phyloP scores from a whole-genome alignment of 1,139 yeast genomes.

The Yamadazyma mexicana region DNA sequence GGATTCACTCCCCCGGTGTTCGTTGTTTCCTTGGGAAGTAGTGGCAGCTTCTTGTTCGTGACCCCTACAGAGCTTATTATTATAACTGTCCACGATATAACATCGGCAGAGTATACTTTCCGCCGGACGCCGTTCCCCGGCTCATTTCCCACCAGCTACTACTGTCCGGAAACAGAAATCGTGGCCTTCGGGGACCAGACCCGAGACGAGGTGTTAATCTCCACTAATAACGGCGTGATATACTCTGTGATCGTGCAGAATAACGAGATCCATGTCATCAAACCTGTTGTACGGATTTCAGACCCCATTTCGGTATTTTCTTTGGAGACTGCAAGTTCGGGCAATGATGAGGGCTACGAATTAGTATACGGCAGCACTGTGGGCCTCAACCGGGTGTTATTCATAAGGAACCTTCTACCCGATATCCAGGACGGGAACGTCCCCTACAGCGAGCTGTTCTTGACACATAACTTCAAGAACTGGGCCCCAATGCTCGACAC shows the following conservation, averaged over 20 bases:
- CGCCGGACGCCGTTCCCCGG: conserved; percentile 14
- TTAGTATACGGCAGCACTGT: conserved; percentile 34
- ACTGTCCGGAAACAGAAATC: conserved; percentile 25
- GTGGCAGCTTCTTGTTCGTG: conserved; percentile 38
- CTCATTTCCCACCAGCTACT: conserved; percentile 42
- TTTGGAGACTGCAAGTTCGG: conserved; percentile 18
- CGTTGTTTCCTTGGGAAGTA: conserved; percentile 33
- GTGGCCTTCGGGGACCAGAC: conserved; percentile 8
- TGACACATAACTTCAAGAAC: conserved; percentile 30
- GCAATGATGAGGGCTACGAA: conserved; percentile 16
- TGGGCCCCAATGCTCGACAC: conserved; percentile 55
- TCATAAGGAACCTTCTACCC: conserved; percentile 17
- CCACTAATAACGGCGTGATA: conserved; percentile 43
- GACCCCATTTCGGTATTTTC: conserved; percentile 37
- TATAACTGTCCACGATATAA: conserved; percentile 42
- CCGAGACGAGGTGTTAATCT: conserved; percentile 38
- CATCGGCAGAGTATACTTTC: conserved; percentile 48
- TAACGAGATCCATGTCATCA: conserved; percentile 11
- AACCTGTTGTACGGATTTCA: conserved; percentile 27
- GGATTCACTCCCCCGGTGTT: conserved; percentile 42
- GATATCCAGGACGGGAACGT: conserved; percentile 13
- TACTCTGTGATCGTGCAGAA: conserved; percentile 28
- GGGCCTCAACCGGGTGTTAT: conserved; percentile 33
- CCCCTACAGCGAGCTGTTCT: conserved; percentile 15
- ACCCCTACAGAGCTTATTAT: conserved; percentile 25